Evolutionary conservation across 2,329 filamentous ascomycete species (phyloP).

Genomic region (Aureobasidium mangrovei): DNA sequence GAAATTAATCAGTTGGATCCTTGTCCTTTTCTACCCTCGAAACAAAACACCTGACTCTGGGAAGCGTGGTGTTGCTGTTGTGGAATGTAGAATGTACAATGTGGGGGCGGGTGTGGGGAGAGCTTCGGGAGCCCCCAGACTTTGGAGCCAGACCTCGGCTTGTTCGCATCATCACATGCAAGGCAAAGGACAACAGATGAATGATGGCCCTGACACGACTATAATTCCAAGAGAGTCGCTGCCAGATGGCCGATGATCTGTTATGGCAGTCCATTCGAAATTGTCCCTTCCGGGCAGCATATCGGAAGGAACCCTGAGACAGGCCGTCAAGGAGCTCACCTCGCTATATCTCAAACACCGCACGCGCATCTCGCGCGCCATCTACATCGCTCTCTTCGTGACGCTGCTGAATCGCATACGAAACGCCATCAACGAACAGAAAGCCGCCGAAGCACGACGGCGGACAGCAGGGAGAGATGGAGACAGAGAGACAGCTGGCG

Average conservation of each 20-base stretch:
- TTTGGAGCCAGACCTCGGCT: not conserved
- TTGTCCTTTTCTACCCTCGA: too few species aligned
- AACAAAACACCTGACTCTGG: too few species aligned
- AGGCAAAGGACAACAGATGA: not conserved
- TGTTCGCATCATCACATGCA: constrained; percentile 5
- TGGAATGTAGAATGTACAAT: too few species aligned
- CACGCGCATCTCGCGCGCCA: constrained; percentile 69
- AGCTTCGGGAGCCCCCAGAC: not conserved
- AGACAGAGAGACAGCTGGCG: constrained; percentile 23
- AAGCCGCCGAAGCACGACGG: constrained; percentile 57
- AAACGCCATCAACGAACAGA: constrained; percentile 81
- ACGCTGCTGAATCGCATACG: constrained; percentile 80
- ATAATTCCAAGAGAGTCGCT: not conserved
- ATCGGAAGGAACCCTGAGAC: constrained; percentile 55
- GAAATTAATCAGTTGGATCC: too few species aligned
- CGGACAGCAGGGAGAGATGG: constrained; percentile 34
- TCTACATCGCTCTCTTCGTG: constrained; percentile 75
- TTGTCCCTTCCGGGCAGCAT: constrained; percentile 43
- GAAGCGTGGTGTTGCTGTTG: too few species aligned
- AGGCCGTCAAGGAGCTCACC: constrained; percentile 57
- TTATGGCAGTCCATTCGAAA: constrained; percentile 71
- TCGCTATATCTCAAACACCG: constrained; percentile 70
- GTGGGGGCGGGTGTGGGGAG: not conserved
- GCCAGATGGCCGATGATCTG: not conserved
- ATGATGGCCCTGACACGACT: not conserved